Evolutionary conservation across 169 alveolate genomes (phyloP).

Genomic region (Babesia bigemina): DNA sequence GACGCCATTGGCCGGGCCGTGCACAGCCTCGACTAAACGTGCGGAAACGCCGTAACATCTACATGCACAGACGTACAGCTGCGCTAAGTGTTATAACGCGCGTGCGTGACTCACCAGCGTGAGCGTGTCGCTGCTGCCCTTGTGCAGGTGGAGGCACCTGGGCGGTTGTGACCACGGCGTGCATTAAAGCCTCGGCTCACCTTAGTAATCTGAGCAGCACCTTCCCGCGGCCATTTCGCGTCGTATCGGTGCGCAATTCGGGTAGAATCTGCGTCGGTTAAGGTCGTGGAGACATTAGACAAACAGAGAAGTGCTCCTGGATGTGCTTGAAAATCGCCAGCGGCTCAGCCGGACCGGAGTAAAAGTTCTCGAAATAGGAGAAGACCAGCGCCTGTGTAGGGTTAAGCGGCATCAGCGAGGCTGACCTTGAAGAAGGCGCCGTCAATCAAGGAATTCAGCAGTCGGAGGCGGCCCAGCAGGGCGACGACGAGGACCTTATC

Average conservation of each 20-base stretch:
- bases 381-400: slow-evolving; percentile 24
- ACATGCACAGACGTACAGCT: slow-evolving; percentile 62
- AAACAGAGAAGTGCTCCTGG: slow-evolving; percentile 19
- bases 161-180: not conserved
- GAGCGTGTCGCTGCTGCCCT: slow-evolving; percentile 25
- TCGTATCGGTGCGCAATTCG: not conserved
- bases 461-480: slow-evolving; percentile 31
- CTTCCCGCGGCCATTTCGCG: slow-evolving; percentile 18
- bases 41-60: slow-evolving; percentile 41
- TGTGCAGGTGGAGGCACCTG: slow-evolving; percentile 39
- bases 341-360: slow-evolving; percentile 31
- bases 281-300: not conserved
- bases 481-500: slow-evolving; percentile 23
- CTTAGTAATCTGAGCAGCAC: slow-evolving; percentile 11
- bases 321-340: slow-evolving; percentile 33
- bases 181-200: not conserved
- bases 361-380: slow-evolving; percentile 55
- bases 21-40: slow-evolving; percentile 18
- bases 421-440: slow-evolving; percentile 31
- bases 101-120: slow-evolving; percentile 33
- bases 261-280: not conserved
- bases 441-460: slow-evolving; percentile 44
- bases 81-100: not conserved
- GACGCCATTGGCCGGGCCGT: not conserved
- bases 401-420: not conserved